Base-by-base conservation (phyloP, 306 rosid species). In the Quercus berberidifolia region DNA sequence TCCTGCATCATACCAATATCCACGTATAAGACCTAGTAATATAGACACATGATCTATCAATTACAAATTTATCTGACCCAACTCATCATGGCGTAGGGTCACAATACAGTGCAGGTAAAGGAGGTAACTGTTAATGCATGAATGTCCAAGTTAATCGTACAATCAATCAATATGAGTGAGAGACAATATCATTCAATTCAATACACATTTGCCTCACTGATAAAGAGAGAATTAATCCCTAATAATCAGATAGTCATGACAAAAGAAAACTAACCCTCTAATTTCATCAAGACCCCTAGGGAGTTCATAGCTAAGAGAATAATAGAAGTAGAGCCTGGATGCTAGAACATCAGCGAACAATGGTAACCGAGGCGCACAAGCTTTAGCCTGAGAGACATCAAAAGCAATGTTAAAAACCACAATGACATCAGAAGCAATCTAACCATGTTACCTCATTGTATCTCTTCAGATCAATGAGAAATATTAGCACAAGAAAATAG, bases 11-110 rank as follows among this genome's bases (percentile, higher is more conserved):
- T 73, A 78, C 75, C 72, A 80, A 65, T n/a, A 38, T n/a, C 10
- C 78, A 57, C 73, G 73, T 65, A 69, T 83, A 56, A 80, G 79
- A 86, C 63, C 72, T 12, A 60, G 55, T 59, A 76, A 77, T 23
- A n/a, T 38, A 76, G 17, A 2, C 6, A 59, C 26, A 69, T 28
- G 8, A 54, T 23, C 8, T 35, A 64, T 35, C 30, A 63, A 67
- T 8, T 46, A 75, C 78, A 83, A 6, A 33, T 33, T 33, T 33
- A 33, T 33, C 98, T 92, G 97, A 60, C 98, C 99, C 94, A 95
- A 78, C 90, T 95, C 98, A 62, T 95, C 99, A 89, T 81, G 99
- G 76, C 94, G 97, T 56, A 95, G 78, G 49, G 99, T 95, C 64
- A 98, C 96, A 85, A 91, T 90, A 19, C 98, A 91, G 74, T 92